A percentile compares a stretch with the other conserved stretches of the same genome.
Conservation (phyloP, 1,284 basidiomycete species). For the Apiotrichum gamsii region DNA sequence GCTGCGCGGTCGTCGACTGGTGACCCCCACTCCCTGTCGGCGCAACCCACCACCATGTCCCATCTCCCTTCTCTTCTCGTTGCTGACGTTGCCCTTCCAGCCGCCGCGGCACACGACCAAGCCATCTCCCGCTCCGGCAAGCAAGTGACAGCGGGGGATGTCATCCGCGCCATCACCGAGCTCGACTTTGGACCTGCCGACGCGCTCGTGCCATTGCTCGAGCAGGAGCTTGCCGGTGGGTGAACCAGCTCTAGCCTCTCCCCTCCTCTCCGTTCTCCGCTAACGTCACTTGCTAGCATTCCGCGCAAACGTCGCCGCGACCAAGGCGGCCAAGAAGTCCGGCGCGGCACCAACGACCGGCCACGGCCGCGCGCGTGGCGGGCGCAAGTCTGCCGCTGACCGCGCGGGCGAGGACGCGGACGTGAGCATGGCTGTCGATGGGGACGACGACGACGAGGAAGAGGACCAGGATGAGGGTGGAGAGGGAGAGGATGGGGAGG, state of each 20-base stretch:
- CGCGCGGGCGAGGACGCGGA: conserved; percentile 8
- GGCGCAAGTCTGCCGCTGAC: conserved; percentile 30
- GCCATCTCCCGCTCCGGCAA: conserved; percentile 76
- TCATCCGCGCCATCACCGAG: conserved; percentile 73
- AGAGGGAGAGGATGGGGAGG: conserved; percentile 18
- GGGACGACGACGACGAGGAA: conserved; percentile 38
- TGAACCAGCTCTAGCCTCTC: conserved; percentile 8
- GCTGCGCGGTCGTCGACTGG: not conserved
- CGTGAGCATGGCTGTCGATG: conserved; percentile 20
- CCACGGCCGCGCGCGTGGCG: conserved; percentile 36
- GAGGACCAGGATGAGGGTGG: conserved; percentile 17
- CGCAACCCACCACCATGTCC: no score
- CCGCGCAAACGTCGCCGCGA: conserved; percentile 22
- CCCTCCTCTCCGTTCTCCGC: not conserved
- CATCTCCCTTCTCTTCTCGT: no score
- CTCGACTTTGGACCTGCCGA: conserved; percentile 61
- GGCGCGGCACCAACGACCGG: no score
- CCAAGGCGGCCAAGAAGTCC: conserved; percentile 33
- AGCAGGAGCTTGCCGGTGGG: conserved; percentile 65
- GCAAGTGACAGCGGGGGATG: conserved; percentile 78
- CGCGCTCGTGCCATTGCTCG: conserved; percentile 62
- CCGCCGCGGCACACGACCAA: conserved; percentile 65
- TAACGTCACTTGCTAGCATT: conserved; percentile 22
- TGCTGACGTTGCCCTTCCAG: no score
- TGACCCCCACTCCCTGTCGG: not conserved